Conservation (phyloP, 179 eudicot species). For the Spinacia oleracea region DNA sequence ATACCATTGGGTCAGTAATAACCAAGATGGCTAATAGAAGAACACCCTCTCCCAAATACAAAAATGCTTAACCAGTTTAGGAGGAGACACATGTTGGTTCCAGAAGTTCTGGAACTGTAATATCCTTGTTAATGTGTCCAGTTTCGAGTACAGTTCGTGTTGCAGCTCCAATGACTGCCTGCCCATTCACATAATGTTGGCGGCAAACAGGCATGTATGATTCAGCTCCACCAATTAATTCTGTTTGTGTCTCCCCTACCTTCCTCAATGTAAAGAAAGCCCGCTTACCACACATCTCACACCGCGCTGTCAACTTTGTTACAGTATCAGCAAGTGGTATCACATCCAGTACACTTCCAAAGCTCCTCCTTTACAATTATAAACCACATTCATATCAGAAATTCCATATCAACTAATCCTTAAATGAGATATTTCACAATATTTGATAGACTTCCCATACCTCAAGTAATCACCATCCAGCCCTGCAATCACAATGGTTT, state of each 20-base stretch:
- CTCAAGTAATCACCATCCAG: constrained; percentile 93
- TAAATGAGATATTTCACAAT: not conserved
- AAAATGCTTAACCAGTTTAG: constrained; percentile 1
- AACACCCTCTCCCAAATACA: not conserved
- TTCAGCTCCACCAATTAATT: constrained; percentile 79
- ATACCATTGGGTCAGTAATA: not conserved
- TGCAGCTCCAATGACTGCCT: constrained; percentile 40
- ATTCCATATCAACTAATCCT: not conserved
- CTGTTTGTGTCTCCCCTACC: constrained; percentile 55
- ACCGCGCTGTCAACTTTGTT: constrained; percentile 84
- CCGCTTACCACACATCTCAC: constrained; percentile 73
- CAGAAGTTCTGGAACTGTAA: constrained; percentile 16
- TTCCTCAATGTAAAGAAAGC: constrained; percentile 80
- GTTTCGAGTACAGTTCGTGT: constrained; percentile 46
- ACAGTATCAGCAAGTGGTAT: constrained; percentile 87
- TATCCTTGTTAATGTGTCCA: constrained; percentile 36
- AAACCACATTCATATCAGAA: not conserved
- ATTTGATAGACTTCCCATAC: constrained; percentile 23
- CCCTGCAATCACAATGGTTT: constrained; percentile 79
- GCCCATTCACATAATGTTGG: constrained; percentile 71
- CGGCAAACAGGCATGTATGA: constrained; percentile 95
- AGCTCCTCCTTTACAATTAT: constrained; percentile 55
- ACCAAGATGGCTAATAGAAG: not conserved
- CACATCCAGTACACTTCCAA: constrained; percentile 78
- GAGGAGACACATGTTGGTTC: constrained; percentile 28